Base-by-base conservation (phyloP, 164 flowering plant genomes). In the Macadamia integrifolia region DNA sequence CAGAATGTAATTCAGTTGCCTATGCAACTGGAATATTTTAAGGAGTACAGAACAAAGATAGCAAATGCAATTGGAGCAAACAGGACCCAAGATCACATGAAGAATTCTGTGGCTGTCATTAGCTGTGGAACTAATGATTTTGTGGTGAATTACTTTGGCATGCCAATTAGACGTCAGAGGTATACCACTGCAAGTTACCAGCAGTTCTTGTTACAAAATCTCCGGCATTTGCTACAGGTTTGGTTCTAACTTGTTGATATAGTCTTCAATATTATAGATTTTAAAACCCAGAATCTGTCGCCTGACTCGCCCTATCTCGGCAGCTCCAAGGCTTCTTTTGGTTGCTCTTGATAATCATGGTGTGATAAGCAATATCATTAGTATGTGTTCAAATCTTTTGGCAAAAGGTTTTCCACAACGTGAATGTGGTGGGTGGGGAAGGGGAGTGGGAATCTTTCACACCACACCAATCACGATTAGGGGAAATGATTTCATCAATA, bases 101-200 rank as follows among this genome's bases (percentile, higher is more conserved):
- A 40, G 6, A 73, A 75, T 2, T 66, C 85, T 0, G 32, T 61
- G 0, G 66, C 69, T 10, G 28, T 81, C 3, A 35, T 82, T 9
- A 76, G 84, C 35, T 70, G 73, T 1, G 86, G 84, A 18, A 78
- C 86, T 32, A 85, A 85, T 14, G 86, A 85, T 60, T 78, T 78
- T 62, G 57, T 78, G 9, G 31, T 76, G 44, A 81, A 73, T 63
- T 85, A 82, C 72, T 81, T 66, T 29, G 23, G 55, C 4, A 13
- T 76, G 8, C 80, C 83, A 8, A 6, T 66, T 35, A 66, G 79
- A 44, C 57, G 69, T 0, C 9, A 44, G 11, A 56, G 23, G 12
- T 74, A 68, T 61, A 72, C 66, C 1, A 18, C 79, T 11, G 32
- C 71, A 17, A 43, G 56, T 11, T 84, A 82, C 67, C 71, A 74